Evolutionary conservation across 108 stramenopile species (phyloP).

Genomic region (Nannochloropsis oceanica): DNA sequence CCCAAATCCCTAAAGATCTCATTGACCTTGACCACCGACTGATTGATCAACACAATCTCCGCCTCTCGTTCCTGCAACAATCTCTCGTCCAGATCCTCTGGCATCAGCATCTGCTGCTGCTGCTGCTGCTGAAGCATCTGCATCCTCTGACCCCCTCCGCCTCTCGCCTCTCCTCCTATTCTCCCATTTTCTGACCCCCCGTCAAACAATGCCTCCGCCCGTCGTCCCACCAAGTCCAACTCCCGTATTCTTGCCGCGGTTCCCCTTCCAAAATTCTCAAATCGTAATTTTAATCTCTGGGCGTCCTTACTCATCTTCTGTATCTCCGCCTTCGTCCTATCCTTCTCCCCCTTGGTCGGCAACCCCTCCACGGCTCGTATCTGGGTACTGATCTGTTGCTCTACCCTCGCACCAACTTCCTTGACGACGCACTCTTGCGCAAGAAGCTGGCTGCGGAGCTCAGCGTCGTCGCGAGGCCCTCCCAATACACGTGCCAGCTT

Average conservation of each 20-base stretch:
- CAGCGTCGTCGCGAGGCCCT: neutral
- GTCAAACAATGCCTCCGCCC: neutral
- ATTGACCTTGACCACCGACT: conserved; percentile 70
- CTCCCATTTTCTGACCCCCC: neutral
- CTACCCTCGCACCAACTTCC: neutral
- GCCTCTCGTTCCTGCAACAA: conserved; percentile 71
- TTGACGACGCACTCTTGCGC: neutral
- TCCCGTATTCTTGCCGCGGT: neutral
- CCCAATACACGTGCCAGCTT: neutral
- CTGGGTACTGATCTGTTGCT: neutral
- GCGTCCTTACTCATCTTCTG: neutral
- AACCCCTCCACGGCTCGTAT: neutral
- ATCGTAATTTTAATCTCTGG: neutral
- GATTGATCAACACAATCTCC: conserved; percentile 66
- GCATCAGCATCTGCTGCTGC: neutral
- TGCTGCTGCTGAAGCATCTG: neutral
- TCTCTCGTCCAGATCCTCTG: conserved; percentile 41
- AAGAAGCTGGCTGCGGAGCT: neutral
- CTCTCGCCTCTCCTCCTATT: neutral
- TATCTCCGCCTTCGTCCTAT: neutral
- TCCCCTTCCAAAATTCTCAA: neutral
- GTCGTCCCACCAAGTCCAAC: neutral
- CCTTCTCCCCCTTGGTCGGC: neutral
- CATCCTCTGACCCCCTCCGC: neutral
- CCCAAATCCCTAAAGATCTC: conserved; percentile 74